Base-by-base conservation (phyloP, 2,329 filamentous ascomycete species). In the Talaromyces albobiverticillius region DNA sequence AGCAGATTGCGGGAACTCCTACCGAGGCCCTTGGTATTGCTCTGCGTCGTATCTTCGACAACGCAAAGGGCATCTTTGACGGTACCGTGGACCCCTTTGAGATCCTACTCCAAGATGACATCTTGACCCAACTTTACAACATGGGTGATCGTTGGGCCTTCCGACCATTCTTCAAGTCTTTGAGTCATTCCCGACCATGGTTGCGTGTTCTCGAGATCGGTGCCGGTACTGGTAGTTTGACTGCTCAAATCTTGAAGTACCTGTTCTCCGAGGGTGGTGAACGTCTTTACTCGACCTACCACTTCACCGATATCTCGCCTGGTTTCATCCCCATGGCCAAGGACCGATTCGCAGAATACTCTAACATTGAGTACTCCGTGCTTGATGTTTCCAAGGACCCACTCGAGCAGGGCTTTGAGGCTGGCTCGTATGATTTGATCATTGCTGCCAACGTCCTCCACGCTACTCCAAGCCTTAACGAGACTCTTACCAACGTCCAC, bases 31-130 rank as follows among this genome's bases (percentile, higher is more conserved):
- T n/a, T n/a, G n/a, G n/a, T n/a, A n/a, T n/a, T n/a, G n/a, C n/a
- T n/a, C n/a, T n/a, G n/a, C n/a, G n/a, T n/a, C 61, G 67, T 22
- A 57, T 78, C 10, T 60, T 67, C 2, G 55, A 63, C 11, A 31
- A 31, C 16, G 45, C 45, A n/a, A 25, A 46, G 5, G 14, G 14
- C n/a, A 64, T 70, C 1, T 60, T 78, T 11, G 60, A 63, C 6
- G 48, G 48, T 23, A 20, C 20, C 26, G 25, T 23, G 4, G 14
- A 51, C 3, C 67, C 73, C 53, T 62, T 76, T 6, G 74, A 76
- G 49, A 62, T 68, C 40, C 57, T 77, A 51, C 62, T 61, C 34
- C 59, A 67, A 29, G 62, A 75, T n/a, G 61, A 66, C 5, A 5
- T 60, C 66, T 11, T 47, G 62, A 3, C 69, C 70, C 46, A 60